phyloP scores from a whole-genome alignment of 129 eudicot species.

The Flaveria trinervia region DNA sequence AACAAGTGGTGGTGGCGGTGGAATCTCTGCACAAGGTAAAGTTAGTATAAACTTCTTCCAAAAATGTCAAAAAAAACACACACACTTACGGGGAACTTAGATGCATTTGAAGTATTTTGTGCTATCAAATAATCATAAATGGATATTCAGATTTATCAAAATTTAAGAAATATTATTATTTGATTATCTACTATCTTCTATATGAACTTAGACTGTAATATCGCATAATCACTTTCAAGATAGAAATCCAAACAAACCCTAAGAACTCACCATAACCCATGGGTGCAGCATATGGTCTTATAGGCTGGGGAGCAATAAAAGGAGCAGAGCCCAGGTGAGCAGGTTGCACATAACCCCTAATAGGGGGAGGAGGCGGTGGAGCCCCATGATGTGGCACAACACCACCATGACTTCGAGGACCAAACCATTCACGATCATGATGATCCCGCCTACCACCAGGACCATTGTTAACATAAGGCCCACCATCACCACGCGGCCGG shows the following conservation, averaged over 20 bases:
- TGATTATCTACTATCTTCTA: not conserved
- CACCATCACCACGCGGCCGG: conserved; percentile 71
- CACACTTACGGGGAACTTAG: not conserved
- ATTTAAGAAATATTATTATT: not conserved
- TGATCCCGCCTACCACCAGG: conserved; percentile 63
- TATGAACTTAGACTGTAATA: not conserved
- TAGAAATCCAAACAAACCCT: not conserved
- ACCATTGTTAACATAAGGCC: conserved; percentile 44
- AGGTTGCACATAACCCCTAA: conserved; percentile 50
- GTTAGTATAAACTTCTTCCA: conserved; percentile 15
- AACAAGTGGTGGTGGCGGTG: conserved; percentile 36
- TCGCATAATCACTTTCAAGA: not conserved
- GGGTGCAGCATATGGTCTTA: conserved; percentile 49
- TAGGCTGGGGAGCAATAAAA: conserved; percentile 49
- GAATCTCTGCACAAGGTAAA: conserved; percentile 44
- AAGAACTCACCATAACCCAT: conserved; percentile 62
- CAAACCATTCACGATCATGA: conserved; percentile 47
- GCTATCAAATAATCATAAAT: not conserved
- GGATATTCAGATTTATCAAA: not conserved
- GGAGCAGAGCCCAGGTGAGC: conserved; percentile 58
- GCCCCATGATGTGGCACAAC: conserved; percentile 44
- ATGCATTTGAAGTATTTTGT: not conserved
- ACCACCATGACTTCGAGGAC: conserved; percentile 43
- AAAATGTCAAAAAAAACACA: not conserved
- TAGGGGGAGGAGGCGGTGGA: conserved; percentile 56